Evolutionary conservation across 2,329 filamentous ascomycete species (phyloP).

Genomic region (Stenocarpella maydis): DNA sequence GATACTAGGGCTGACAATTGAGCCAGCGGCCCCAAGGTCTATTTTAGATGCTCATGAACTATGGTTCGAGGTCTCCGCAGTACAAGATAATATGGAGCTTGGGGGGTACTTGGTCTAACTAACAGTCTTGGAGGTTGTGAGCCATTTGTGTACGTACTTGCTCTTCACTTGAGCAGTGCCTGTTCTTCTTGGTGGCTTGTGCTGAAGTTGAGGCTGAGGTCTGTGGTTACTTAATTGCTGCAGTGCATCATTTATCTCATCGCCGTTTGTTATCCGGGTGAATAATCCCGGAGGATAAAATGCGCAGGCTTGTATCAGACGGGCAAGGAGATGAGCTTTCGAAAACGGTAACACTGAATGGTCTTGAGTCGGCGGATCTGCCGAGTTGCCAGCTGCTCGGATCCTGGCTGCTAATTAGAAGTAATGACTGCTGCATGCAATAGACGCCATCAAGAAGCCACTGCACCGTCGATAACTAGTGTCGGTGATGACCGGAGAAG

Average conservation of each 20-base stretch:
- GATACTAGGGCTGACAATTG: too few relatives aligned
- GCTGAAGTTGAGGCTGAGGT: not conserved
- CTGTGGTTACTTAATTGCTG: constrained; percentile 11
- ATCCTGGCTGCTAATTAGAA: too few relatives aligned
- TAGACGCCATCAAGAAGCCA: not conserved
- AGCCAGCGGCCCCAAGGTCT: too few relatives aligned
- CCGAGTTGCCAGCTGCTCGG: not conserved
- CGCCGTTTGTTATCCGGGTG: not conserved
- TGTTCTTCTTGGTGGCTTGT: not conserved
- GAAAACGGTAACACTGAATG: not conserved
- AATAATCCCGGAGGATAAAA: constrained; percentile 24
- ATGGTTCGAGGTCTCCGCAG: too few relatives aligned
- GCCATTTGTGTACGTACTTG: too few relatives aligned
- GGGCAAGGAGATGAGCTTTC: not conserved
- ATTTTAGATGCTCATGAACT: too few relatives aligned
- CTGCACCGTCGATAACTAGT: not conserved
- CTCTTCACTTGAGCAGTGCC: too few relatives aligned
- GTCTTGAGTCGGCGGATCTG: too few relatives aligned
- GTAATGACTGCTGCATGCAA: not conserved
- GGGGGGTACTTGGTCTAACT: too few relatives aligned
- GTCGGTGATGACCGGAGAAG: constrained; percentile 2
- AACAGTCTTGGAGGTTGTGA: too few relatives aligned
- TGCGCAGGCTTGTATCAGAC: not conserved
- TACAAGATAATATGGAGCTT: too few relatives aligned
- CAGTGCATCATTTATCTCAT: constrained; percentile 26